Base-by-base conservation (phyloP, 495 filamentous ascomycete species). In the Xylaria palmicola region DNA sequence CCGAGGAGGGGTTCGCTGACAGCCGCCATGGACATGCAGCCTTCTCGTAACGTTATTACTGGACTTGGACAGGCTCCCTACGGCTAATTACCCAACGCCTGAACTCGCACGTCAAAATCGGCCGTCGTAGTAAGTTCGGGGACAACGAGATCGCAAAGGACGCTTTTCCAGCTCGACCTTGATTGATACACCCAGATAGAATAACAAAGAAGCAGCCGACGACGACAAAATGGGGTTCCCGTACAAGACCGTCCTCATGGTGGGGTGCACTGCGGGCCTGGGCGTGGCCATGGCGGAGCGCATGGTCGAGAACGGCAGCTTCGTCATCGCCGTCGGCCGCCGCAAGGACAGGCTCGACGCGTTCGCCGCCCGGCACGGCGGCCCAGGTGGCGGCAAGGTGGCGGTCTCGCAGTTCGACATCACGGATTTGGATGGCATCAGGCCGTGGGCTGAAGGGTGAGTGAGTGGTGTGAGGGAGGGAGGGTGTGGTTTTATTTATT, bases 221-320 rank as follows among this genome's bases (percentile, higher is more conserved):
- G n/a, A n/a, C n/a, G n/a, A n/a, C n/a, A 53, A 5, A 36, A 86
- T 86, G 84, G 60, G 80, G 3, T 86, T 88, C 66, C 75, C 78
- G 0, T 91, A 90, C 72, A 86, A 87, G 60, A 87, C 83, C 57
- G 83, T 90, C 30, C 85, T 92, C 19, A 65, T 91, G 56, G 78
- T 90, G 52, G 88, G 90, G 26, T 88, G 87, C 37, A 91, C 88
- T 12, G 83, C 83, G 17, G 88, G 89, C 56, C 91, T 92, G 60
- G 89, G 90, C 48, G 68, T 77, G 24, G 86, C 85, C 0, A 74
- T 92, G 26, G 85, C 88, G 3, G 79, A 81, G 58, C 85, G 82
- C 57, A 71, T 92, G 61, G 76, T 91, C 15, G 69, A 82, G 24
- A 80, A 83, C 51, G 88, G 85, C 26, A 78, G 79, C 67, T 75